Evolutionary conservation across 1,139 yeast species (phyloP), one percentile per base, ranked within the genome.

Genomic region (Scheffersomyces quercinus): DNA sequence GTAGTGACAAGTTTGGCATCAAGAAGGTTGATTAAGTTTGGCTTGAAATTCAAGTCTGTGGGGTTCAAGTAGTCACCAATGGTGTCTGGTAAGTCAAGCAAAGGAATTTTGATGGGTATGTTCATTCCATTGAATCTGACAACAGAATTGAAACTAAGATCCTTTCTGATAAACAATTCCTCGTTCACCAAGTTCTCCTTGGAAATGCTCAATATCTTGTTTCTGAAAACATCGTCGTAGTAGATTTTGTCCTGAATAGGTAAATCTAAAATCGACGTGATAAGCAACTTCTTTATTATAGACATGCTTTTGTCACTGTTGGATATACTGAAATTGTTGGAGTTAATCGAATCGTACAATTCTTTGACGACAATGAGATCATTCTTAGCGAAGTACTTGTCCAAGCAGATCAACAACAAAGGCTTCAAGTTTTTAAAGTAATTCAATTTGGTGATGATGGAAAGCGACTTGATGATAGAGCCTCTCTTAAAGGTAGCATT

Each of bases 401-500:
- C 85, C 49, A 81, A 66, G 13, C 83, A 77, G 36, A 82, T 72
- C 48, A 81, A 57, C 39, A 82, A 60, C 46, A 82, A 60, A 3
- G 88, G 87, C 57, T 76, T 79, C 61, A 81, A 81, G 45, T 77
- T 77, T 52, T 81, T 82, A 62, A 81, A 78, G 55, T 67, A 80
- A 4, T 73, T 62, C 39, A 76, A 68, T 28, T 67, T 65, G 13
- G 87, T 81, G 20, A 82, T 65, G 26, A 82, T 70, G 15, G 82
- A 75, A 50, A 82, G 62, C 20, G 84, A 71, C 54, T 80, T 80
- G 45, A 82, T 81, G 20, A 70, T 67, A 3, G 83, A 78, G 2
- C 85, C 85, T 50, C 87, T 63, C 53, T 71, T 73, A 34, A 70
- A 76, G 30, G 60, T 58, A 36, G 70, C 73, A 51, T 75, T 77